Evolutionary conservation across 441 rosid species (phyloP), one percentile per base, ranked within the genome.

Genomic region (Populus trichocarpa): DNA sequence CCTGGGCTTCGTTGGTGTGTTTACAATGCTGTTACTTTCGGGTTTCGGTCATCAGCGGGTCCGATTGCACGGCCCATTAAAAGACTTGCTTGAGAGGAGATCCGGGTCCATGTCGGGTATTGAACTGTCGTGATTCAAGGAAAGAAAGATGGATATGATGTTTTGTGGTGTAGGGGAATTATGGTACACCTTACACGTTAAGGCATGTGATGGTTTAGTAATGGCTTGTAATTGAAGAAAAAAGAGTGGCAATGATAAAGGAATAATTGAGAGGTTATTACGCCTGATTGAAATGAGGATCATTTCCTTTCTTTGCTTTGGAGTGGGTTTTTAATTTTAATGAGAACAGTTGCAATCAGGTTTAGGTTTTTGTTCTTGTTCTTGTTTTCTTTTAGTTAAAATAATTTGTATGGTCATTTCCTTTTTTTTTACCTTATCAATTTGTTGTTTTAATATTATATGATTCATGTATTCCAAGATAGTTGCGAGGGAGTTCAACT

Each of bases 61-160:
- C 90, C 91, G 36, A 80, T 89, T 59, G 86, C 86, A 78, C 90
- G 89, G 38, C 94, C 92, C 74, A 80, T 30, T 4, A 83, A 73
- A 69, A 32, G 74, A 22, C 67, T 79, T 64, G 64, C 40, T 13
- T 78, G 71, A 71, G 63, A 42, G 14, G 11, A 16, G 11, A 40
- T 42, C 6, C 26, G 16, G 23, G 4, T 10, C 16, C 30, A 10
- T 3, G 6, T 22, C 9, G 5, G 57, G 2, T 33, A 6, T 53
- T 8, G 22, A 65, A 38, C 23, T 18, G 2, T 30, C 4, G 7
- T 13, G 2, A 9, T 10, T 25, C 16, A n/a, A 14, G 23, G 3
- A 3, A 26, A 36, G 20, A 25, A 46, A 13, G 25, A 28, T 3
- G 18, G 74, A 40, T 76, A 61, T 4, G 70, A 71, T 75, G 72